Base-by-base conservation (phyloP, 345 rosid genomes). In the Capsella bursapastoris region DNA sequence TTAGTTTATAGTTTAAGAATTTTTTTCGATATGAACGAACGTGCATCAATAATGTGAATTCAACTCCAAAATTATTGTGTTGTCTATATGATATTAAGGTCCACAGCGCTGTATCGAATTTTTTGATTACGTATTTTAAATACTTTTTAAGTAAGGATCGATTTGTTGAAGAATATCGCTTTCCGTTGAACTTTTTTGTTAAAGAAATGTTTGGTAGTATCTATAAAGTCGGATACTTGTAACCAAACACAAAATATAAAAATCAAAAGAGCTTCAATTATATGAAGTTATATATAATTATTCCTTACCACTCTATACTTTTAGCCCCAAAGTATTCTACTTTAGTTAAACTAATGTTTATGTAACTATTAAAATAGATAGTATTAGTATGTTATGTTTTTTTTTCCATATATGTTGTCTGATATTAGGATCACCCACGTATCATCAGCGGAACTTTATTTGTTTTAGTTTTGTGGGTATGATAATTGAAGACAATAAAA, bases 41-140 rank as follows among this genome's bases (percentile, higher is more conserved):
- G 76, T 65, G 77, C 76, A 77, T 66, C 71, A 77, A 77, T 77
- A 48, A 71, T 77, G 66, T 58, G 29, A 15, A 64, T 71, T 57
- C 57, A 72, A 71, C 53, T 57, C 62, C 62, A 6, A 50, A 71
- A 66, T 71, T 59, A 60, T 68, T 75, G 47, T 15, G 47, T 27
- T 3, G 43, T 57, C 37, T 11, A 35, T 62, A 31, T 60, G 35
- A 25, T 47, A 43, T 72, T 44, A 74, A 60, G 74, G 75, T 56
- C 75, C 75, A 69, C 66, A 63, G 63, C 57, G 49, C 25, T 68
- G 74, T 38, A 73, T 73, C 57, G 13, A 55, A 56, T 50, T 18
- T 64, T 43, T 18, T 56, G 40, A 22, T 40, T 60, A 22, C 57
- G 8, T 34, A 51, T 52, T 35, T 11, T 75, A 41, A 22, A 14